These are phyloP conservation scores for Rhododendron ferrugineum DNA, from an alignment of 148 eudicot species.

Conservation along the genomic window DNA sequence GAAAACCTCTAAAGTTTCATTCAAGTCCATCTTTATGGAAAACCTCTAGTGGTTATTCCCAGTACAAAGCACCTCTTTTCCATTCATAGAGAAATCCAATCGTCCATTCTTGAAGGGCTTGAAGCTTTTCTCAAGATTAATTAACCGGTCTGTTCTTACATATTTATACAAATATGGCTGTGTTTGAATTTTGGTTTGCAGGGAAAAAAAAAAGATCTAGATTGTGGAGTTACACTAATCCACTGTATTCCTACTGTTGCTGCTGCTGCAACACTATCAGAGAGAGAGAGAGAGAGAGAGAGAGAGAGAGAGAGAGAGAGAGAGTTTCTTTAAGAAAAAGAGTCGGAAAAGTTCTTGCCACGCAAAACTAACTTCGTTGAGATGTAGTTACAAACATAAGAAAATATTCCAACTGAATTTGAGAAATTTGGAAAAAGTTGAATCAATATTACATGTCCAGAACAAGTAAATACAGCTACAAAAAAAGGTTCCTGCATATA, in stretches of 20 bases:
- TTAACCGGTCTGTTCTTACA: background rate
- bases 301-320: background rate
- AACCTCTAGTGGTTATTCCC: background rate
- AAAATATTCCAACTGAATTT: background rate
- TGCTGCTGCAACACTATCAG: background rate
- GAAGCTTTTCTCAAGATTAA: background rate
- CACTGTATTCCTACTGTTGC: background rate
- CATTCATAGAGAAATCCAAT: background rate
- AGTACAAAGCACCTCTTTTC: background rate
- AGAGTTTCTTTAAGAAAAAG: background rate
- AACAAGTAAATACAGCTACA: background rate
- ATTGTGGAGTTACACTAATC: background rate
- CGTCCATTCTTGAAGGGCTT: background rate
- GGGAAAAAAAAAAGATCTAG: background rate
- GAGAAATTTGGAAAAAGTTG: background rate
- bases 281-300: background rate
- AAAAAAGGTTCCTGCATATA: background rate
- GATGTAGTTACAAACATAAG: background rate
- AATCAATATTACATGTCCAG: background rate
- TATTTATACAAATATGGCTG: background rate
- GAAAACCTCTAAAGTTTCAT: no score
- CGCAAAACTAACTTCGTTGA: background rate
- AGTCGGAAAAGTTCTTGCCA: background rate
- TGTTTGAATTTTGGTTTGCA: background rate
- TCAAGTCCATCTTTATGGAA: no score